phyloP scores from a whole-genome alignment of 1,284 basidiomycete genomes.

The Abortiporus biennis region DNA sequence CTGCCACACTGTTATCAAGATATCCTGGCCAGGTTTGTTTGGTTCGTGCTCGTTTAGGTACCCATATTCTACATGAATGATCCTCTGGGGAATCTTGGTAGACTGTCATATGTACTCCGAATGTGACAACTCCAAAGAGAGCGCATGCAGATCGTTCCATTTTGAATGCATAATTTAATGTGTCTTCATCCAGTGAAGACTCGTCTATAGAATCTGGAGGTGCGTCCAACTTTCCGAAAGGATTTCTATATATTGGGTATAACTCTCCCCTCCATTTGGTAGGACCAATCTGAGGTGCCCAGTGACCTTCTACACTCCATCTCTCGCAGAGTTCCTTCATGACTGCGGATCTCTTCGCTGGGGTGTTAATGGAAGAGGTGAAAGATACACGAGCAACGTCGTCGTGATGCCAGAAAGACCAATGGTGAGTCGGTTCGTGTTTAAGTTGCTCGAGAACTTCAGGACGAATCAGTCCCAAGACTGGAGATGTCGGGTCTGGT shows the following conservation, averaged over 20 bases:
- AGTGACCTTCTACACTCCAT: slow-evolving; percentile 63
- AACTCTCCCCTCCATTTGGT: slow-evolving; percentile 80
- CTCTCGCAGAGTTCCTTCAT: slow-evolving; percentile 60
- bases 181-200: slow-evolving; percentile 14
- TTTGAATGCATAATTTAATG: slow-evolving; percentile 69
- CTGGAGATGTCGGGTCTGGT: slow-evolving; percentile 39
- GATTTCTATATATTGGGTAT: slow-evolving; percentile 77
- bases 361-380: slow-evolving; percentile 41
- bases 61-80: slow-evolving; percentile 58
- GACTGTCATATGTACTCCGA: slow-evolving; percentile 81
- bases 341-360: slow-evolving; percentile 48
- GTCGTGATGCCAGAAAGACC: slow-evolving; percentile 19
- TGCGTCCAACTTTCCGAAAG: slow-evolving; percentile 43
- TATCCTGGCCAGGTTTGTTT: slow-evolving; percentile 86
- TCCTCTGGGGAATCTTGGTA: slow-evolving; percentile 44
- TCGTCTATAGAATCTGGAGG: slow-evolving; percentile 14
- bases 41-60: slow-evolving; percentile 78
- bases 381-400: slow-evolving; percentile 43
- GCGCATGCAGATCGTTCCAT: slow-evolving; percentile 88
- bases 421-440: slow-evolving; percentile 20
- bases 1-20: slow-evolving; percentile 77
- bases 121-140: slow-evolving; percentile 88
- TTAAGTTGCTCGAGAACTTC: slow-evolving; percentile 46
- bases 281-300: slow-evolving; percentile 61
- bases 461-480: slow-evolving; percentile 60